phyloP scores from a whole-genome alignment of 768 basidiomycete genomes.

The Boletus eberwhitei region DNA sequence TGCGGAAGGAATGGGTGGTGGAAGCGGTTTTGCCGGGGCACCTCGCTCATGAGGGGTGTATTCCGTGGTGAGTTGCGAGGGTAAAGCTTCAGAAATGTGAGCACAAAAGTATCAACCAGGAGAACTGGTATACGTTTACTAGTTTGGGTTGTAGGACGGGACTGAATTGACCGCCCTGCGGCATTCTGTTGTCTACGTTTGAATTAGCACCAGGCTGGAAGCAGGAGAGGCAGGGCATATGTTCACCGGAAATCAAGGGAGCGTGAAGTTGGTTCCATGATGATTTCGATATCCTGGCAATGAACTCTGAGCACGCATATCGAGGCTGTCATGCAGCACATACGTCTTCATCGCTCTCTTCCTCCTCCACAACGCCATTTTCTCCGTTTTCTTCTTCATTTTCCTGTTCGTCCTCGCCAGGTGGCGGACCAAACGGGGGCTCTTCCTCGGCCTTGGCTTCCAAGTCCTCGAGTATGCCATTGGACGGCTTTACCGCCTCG shows the following conservation, averaged over 20 bases:
- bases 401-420: conserved; percentile 25
- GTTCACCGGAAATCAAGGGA: conserved; percentile 72
- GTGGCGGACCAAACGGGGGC: conserved; percentile 28
- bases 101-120: conserved; percentile 1
- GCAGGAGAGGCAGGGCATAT: not conserved
- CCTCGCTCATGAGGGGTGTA: conserved; percentile 73
- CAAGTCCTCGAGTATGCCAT: conserved; percentile 48
- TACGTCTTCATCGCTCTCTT: conserved; percentile 50
- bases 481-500: conserved; percentile 42
- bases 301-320: conserved; percentile 3
- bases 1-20: conserved; percentile 17
- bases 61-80: conserved; percentile 72
- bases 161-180: conserved; percentile 27
- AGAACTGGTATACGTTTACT: conserved; percentile 27
- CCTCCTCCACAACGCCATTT: conserved; percentile 41
- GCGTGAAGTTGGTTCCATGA: conserved; percentile 74
- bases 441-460: conserved; percentile 44
- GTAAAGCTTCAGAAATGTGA: conserved; percentile 28
- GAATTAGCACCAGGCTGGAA: not conserved
- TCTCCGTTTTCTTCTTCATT: conserved; percentile 30
- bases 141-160: conserved; percentile 32
- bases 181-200: conserved; percentile 35
- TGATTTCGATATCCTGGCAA: conserved; percentile 80
- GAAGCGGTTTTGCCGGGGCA: conserved; percentile 34
- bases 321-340: conserved; percentile 7